Conservation (phyloP, 2,329 filamentous ascomycete genomes). For the Didymella arachidicola region DNA sequence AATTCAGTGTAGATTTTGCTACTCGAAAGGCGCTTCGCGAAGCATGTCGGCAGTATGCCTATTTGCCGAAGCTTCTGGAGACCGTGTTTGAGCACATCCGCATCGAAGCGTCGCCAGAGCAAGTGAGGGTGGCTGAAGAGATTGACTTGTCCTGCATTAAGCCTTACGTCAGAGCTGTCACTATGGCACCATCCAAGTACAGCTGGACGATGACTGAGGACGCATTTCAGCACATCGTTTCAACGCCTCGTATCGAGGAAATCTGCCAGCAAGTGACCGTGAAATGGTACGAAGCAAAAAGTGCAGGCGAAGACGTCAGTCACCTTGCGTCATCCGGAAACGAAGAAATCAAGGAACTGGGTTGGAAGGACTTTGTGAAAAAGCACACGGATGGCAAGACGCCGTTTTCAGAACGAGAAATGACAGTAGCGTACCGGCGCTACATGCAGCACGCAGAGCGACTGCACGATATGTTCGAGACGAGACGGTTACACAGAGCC, state of each 20-base stretch:
- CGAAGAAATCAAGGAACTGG: not conserved
- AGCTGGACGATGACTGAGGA: slow-evolving; percentile 4
- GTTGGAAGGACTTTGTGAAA: not conserved
- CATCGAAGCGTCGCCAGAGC: not conserved
- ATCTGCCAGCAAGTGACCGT: not conserved
- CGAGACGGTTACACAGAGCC: not conserved
- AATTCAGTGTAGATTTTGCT: not conserved
- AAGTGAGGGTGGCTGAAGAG: not conserved
- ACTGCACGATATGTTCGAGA: not conserved
- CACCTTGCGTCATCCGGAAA: too few species aligned
- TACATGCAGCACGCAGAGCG: not conserved
- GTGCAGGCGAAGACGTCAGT: not conserved
- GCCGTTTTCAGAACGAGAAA: not conserved
- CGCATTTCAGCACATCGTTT: not conserved
- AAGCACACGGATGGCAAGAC: slow-evolving; percentile 1
- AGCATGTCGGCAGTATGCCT: not conserved
- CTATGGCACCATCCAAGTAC: not conserved
- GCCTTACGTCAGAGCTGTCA: not conserved
- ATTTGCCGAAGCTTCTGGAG: not conserved
- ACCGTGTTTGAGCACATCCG: not conserved
- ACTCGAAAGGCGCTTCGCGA: not conserved
- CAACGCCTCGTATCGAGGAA: not conserved
- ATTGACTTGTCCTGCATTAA: not conserved
- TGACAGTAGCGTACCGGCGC: not conserved
- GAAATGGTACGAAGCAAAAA: not conserved